A percentile compares a stretch with the other conserved stretches of the same genome.
Evolutionary conservation across 2,329 filamentous ascomycete genomes (phyloP).

Genomic region (Lachnellula subtilissima): DNA sequence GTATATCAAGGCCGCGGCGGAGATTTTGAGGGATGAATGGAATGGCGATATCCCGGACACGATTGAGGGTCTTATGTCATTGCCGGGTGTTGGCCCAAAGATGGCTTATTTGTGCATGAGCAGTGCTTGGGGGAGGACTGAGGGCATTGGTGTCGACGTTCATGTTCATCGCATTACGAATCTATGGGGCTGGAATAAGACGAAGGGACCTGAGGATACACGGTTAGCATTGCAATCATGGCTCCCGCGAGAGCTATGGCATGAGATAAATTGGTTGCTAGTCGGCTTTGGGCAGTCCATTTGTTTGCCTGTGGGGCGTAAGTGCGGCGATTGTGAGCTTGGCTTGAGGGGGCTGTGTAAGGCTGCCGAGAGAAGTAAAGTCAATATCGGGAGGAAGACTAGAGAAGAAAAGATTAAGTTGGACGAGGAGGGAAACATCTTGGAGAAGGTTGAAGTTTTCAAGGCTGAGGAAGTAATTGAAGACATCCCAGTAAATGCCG

Average conservation of each 20-base stretch:
- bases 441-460: slow-evolving; percentile 30
- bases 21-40: slow-evolving; percentile 56
- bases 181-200: slow-evolving; percentile 66
- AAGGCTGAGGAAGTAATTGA: slow-evolving; percentile 34
- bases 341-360: slow-evolving; percentile 72
- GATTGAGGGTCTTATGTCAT: slow-evolving; percentile 55
- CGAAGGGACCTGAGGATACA: slow-evolving; percentile 63
- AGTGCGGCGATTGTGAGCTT: slow-evolving; percentile 82
- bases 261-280: slow-evolving; percentile 68
- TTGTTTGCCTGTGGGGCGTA: slow-evolving; percentile 59
- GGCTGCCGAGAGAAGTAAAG: slow-evolving; percentile 62
- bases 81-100: slow-evolving; percentile 69
- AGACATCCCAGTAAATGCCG: slow-evolving; percentile 24
- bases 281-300: slow-evolving; percentile 71
- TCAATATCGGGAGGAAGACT: slow-evolving; percentile 50
- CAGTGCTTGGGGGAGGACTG: slow-evolving; percentile 61
- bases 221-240: slow-evolving; percentile 58
- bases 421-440: slow-evolving; percentile 30
- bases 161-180: slow-evolving; percentile 74
- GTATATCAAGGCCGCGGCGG: slow-evolving; percentile 61
- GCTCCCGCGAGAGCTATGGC: slow-evolving; percentile 66
- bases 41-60: slow-evolving; percentile 62
- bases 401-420: slow-evolving; percentile 37
- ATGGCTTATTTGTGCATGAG: slow-evolving; percentile 71
- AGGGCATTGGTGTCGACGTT: slow-evolving; percentile 57